Base-by-base conservation (phyloP, 306 rosid genomes). In the Quercus alba region DNA sequence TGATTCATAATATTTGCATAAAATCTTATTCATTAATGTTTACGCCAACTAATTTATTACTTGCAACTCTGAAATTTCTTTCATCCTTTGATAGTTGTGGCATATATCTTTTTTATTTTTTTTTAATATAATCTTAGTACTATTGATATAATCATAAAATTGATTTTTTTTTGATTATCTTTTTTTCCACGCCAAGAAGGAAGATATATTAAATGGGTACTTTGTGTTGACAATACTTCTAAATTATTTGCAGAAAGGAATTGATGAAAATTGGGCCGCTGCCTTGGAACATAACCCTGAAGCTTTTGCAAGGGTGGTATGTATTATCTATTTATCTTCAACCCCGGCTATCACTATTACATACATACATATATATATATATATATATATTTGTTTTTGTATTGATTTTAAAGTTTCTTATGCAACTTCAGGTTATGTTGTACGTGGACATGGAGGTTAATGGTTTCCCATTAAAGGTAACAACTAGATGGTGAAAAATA, bases 371-470 rank as follows among this genome's bases (percentile, higher is more conserved):
- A 38, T 1, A 38, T 0, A 6, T 1, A 38, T 7, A 38, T 38
- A 6, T 38, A 38, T 7, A 38, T 38, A 38, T 2, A 5, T 74
- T 58, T 49, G 6, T 70, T 33, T 35, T 31, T 38, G 3, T 57
- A 21, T 23, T 63, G 46, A 61, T 46, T 44, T 56, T 52, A 33
- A 79, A 30, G 41, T 72, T 61, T 78, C 80, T 61, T 14, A 35
- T 85, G 76, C 41, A 49, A 73, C 70, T 49, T 76, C 89, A 95
- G 98, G 87, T 95, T 73, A 95, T 95, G 99, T 80, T 95, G 87
- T 95, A 93, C 85, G 98, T 95, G 74, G 99, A 93, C 87, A 95
- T 95, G 99, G 99, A 95, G 83, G 98, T 93, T 62, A 95, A 95
- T 86, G 97, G 97, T 73, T 90, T 95, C 63, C 97, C 99, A 6